Evolutionary conservation across 2,329 filamentous ascomycete species (phyloP).

Genomic region (Aspergillus pseudoterreus): DNA sequence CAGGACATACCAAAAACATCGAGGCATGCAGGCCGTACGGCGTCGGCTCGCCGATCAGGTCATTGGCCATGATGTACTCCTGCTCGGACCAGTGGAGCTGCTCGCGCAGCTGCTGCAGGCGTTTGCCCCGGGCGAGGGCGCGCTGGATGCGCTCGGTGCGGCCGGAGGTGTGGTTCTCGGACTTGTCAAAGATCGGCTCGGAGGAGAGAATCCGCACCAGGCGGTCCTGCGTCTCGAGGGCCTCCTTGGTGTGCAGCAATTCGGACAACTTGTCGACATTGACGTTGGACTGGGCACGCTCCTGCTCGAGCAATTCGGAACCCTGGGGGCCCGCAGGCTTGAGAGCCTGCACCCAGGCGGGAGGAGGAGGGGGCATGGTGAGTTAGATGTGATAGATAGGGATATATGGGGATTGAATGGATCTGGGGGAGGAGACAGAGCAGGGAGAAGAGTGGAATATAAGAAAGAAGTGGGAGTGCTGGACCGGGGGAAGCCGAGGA

Average conservation of each 20-base stretch:
- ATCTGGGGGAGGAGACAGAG: neutral
- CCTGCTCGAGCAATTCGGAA: slow-evolving; percentile 63
- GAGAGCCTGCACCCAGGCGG: slow-evolving; percentile 64
- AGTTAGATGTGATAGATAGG: neutral
- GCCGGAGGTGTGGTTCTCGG: slow-evolving; percentile 71
- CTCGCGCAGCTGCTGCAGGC: slow-evolving; percentile 61
- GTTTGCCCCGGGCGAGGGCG: slow-evolving; percentile 67
- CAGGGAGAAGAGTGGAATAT: neutral
- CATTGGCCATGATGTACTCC: slow-evolving; percentile 62
- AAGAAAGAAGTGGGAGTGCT: neutral
- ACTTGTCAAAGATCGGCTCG: slow-evolving; percentile 73
- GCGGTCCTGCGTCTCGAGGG: slow-evolving; percentile 56
- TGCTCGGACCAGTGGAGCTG: slow-evolving; percentile 65
- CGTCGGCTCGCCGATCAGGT: slow-evolving; percentile 68
- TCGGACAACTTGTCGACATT: slow-evolving; percentile 64
- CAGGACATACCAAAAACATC: slow-evolving; percentile 59
- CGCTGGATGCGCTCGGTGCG: slow-evolving; percentile 66
- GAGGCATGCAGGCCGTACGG: slow-evolving; percentile 70
- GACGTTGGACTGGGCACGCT: slow-evolving; percentile 65
- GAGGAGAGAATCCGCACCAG: slow-evolving; percentile 63
- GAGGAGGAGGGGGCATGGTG: slow-evolving; percentile 41
- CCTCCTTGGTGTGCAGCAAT: slow-evolving; percentile 66
- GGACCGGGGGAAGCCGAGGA: slow-evolving; percentile 15
- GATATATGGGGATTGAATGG: neutral
- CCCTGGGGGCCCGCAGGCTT: slow-evolving; percentile 66